Evolutionary conservation across 1,139 yeast species (phyloP).

Genomic region (Maudiozyma humilis): DNA sequence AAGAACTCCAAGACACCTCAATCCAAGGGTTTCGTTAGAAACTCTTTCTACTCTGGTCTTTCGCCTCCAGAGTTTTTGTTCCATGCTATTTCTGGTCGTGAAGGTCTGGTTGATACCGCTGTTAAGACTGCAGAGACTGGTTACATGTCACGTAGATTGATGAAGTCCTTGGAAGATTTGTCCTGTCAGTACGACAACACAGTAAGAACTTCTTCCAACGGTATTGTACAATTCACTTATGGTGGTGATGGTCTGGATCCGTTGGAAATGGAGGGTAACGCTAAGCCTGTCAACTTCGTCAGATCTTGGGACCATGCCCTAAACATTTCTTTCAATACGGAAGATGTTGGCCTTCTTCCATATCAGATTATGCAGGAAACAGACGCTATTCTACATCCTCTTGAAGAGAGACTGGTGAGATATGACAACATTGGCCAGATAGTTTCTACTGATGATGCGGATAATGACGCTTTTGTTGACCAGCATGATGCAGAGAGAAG

Average conservation of each 20-base stretch:
- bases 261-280: constrained; percentile 98
- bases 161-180: constrained; percentile 95
- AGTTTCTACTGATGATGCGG: constrained; percentile 38
- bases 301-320: constrained; percentile 93
- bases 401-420: constrained; percentile 53
- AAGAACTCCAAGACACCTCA: constrained; percentile 96
- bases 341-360: constrained; percentile 58
- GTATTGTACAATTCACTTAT: constrained; percentile 94
- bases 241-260: constrained; percentile 99
- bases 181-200: constrained; percentile 91
- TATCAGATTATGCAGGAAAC: constrained; percentile 54
- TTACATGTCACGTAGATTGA: constrained; percentile 96
- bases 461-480: constrained; percentile 57
- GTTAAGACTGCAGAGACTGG: constrained; percentile 99
- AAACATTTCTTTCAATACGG: constrained; percentile 55
- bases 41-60: constrained; percentile 88
- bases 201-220: constrained; percentile 88
- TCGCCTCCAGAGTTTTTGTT: constrained; percentile 95
- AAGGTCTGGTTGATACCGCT: constrained; percentile 98
- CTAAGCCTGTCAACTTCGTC: constrained; percentile 84
- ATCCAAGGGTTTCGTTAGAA: constrained; percentile 94
- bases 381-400: constrained; percentile 50
- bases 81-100: constrained; percentile 99
- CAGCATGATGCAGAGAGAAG: constrained; percentile 80
- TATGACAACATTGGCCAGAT: constrained; percentile 66